Base-by-base conservation (phyloP, 768 basidiomycete species). In the Pulveroboletus ravenelii region DNA sequence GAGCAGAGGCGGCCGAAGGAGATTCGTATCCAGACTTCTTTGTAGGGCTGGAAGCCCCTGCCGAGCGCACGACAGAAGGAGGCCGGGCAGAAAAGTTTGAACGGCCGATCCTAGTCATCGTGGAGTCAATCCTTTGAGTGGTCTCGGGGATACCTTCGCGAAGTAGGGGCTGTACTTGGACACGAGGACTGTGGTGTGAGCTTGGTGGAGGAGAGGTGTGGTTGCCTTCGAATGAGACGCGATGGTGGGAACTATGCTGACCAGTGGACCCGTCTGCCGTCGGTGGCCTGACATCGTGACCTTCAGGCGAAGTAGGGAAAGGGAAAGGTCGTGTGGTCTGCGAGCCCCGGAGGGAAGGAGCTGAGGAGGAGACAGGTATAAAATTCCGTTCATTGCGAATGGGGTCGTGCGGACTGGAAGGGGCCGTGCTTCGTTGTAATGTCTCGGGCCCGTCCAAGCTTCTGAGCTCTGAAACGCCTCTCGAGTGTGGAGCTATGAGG, bases 171-270 rank as follows among this genome's bases (percentile, higher is more conserved):
- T 48, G 54, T 14, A 51, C 38, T 25, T 62, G 51, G 53, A 77
- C 79, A 18, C 53, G 65, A 23, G 61, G 43, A 18, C 45, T 64
- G 37, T 59, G 41, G 71, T 50, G 67, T 61, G 52, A 73, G 54
- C 50, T 68, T 69, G 48, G 13, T 66, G 73, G 38, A 56, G 73
- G 38, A 56, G 54, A 20, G 70, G 68, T 0, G 71, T 62, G 20
- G 72, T 73, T 34, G 69, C 60, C 18, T 29, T 85, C 82, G 17
- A 80, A 79, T 0, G 79, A 80, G 32, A 80, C 73, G 36, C 78
- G 75, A 52, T 78, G 79, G 34, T 65, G 71, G 3, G 80, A 74
- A 3, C 75, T 77, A 7, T 73, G 75, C 45, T 67, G 73, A 15
- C 72, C 72, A 0, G 61, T 52, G 3, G 75, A 73, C 7, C 67